phyloP scores from a whole-genome alignment of 345 rosid species.

The Anacardium occidentale region DNA sequence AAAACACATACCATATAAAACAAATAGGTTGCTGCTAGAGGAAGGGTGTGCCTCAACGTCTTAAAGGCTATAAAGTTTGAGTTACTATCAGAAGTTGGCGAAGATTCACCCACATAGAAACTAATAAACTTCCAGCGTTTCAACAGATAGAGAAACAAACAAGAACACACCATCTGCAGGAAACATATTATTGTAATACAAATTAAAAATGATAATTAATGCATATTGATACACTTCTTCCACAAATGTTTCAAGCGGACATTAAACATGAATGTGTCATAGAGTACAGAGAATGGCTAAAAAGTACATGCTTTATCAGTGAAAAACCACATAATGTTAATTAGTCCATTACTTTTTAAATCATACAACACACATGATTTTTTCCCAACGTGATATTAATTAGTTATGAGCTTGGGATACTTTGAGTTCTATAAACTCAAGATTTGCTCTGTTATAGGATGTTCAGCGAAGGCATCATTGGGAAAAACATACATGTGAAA shows the following conservation, averaged over 20 bases:
- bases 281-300: not conserved
- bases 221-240: not conserved
- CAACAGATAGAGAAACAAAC: constrained; percentile 64
- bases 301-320: not conserved
- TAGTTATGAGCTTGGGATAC: not conserved
- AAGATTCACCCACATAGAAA: constrained; percentile 60
- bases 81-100: constrained; percentile 41
- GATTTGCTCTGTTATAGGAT: not conserved
- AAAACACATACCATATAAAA: constrained; percentile 74
- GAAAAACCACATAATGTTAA: not conserved
- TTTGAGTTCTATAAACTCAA: not conserved
- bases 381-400: not conserved
- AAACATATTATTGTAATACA: constrained; percentile 2
- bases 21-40: constrained; percentile 76
- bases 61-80: constrained; percentile 55
- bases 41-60: constrained; percentile 74
- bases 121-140: constrained; percentile 68
- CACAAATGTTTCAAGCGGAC: not conserved
- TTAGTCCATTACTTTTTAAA: not conserved
- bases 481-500: not conserved
- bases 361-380: not conserved
- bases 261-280: not conserved
- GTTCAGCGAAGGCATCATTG: not conserved
- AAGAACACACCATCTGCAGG: constrained; percentile 74
- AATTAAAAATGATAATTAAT: not conserved